These are phyloP conservation scores for Diaporthe sp. DNA, from an alignment of 2,329 filamentous ascomycete genomes.

Conservation along the genomic window DNA sequence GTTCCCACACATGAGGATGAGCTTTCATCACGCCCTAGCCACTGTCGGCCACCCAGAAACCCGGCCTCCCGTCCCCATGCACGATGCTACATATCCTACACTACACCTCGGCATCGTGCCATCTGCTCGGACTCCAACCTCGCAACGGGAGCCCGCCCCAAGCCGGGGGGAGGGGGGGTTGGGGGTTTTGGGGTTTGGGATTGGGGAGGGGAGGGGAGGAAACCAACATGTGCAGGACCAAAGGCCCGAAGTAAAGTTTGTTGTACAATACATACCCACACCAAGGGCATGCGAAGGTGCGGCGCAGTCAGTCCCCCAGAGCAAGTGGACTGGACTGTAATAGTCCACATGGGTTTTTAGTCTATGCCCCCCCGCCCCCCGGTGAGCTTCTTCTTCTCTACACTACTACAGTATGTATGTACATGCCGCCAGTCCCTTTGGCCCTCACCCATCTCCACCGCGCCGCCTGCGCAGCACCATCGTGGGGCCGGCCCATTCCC, in stretches of 20 bases:
- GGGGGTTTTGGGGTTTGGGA: neutral
- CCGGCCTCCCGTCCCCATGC: no score
- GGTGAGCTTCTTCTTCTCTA: no score
- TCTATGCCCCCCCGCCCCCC: no score
- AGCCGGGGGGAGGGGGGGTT: neutral
- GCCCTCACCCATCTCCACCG: neutral
- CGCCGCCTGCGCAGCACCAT: neutral
- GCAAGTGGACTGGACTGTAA: no score
- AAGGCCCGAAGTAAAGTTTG: neutral
- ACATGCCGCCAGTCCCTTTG: neutral
- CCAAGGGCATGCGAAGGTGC: neutral
- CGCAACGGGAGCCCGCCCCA: neutral
- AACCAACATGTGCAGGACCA: neutral
- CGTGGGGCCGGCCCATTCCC: neutral
- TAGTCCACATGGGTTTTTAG: neutral
- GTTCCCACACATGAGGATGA: neutral
- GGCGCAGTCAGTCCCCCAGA: neutral
- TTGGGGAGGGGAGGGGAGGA: no score
- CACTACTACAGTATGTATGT: neutral
- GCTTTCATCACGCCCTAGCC: neutral
- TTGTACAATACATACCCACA: neutral
- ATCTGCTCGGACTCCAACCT: conserved; percentile 7
- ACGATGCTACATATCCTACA: neutral
- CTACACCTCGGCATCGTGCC: conserved; percentile 10
- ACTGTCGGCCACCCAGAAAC: neutral